phyloP scores from a whole-genome alignment of 176 grass and related monocot species.

The Triticum turgidum region DNA sequence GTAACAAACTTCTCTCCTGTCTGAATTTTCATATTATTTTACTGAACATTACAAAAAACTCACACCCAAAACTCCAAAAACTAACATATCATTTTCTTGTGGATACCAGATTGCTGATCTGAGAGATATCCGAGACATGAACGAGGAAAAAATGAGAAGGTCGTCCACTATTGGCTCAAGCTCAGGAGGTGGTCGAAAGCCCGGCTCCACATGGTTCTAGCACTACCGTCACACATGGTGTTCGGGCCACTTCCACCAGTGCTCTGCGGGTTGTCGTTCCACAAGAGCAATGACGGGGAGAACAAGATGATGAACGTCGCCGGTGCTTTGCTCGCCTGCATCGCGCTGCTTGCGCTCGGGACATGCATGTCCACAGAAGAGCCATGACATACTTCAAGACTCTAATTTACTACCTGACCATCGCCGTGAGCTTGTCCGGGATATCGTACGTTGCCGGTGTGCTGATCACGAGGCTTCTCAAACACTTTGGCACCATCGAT shows the following conservation, averaged over 20 bases:
- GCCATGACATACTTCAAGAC: constrained; percentile 14
- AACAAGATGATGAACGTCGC: constrained; percentile 47
- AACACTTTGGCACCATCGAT: constrained; percentile 53
- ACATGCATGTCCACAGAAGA: constrained; percentile 52
- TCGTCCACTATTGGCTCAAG: constrained; percentile 57
- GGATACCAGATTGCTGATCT: constrained; percentile 62
- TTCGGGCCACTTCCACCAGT: neutral
- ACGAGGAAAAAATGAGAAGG: constrained; percentile 25
- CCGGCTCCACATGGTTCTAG: constrained; percentile 49
- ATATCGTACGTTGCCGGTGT: constrained; percentile 28
- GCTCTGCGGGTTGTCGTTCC: too few species aligned
- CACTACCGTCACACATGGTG: constrained; percentile 64
- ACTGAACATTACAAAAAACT: neutral
- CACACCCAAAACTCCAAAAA: neutral
- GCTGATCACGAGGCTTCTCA: constrained; percentile 52
- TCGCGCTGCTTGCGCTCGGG: constrained; percentile 36
- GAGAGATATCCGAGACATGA: constrained; percentile 43
- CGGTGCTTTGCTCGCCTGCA: constrained; percentile 53
- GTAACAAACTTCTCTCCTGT: constrained; percentile 38
- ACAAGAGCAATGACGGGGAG: neutral
- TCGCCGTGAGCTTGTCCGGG: constrained; percentile 31
- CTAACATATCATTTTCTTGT: neutral
- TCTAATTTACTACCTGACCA: constrained; percentile 51
- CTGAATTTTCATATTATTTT: neutral
- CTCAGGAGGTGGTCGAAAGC: constrained; percentile 58